Evolutionary conservation across 495 filamentous ascomycete genomes (phyloP), one percentile per base, ranked within the genome.

Genomic region (Haplographium delicatum): DNA sequence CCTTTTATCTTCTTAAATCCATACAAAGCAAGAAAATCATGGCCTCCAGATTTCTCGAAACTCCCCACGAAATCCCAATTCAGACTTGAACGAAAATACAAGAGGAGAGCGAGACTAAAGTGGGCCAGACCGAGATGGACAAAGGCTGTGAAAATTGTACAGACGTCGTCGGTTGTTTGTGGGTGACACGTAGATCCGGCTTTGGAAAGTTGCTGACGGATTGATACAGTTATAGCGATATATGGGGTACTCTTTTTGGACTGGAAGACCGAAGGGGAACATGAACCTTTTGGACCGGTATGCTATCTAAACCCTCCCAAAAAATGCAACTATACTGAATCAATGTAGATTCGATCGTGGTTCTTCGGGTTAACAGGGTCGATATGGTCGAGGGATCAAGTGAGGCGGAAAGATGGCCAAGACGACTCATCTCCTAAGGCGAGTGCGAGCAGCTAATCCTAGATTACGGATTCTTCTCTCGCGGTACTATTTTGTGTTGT

Each of bases 41-140:
- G 94, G 94, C 93, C 93, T 18, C 93, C 93, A 2, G 89, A 96
- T 65, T 89, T 97, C 73, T 69, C 70, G 42, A 84, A 86, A 61
- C 78, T 99, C 42, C 81, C 83, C 4, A 67, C 71, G 13, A 89
- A 86, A 62, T 83, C 97, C 58, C 86, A 96, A 64, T 93, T 97
- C 68, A 79, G 83, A 4, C 80, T 91, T 51, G 88, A 94, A 65
- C 80, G 82, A 47, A 78, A 82, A 51, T 88, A 85, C 65, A 83
- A 84, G 51, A 73, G 85, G 27, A 74, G 85, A 50, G 63, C 82
- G 33, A 73, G 73, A 63, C 75, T 95, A 53, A 89, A 88, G 58
- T 88, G 79, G 62, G 77, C 78, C 9, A 74, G 86, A 28, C 89
- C 90, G 1, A 69, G 73, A 48, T 91, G 87, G 79, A 81, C 79